Percentiles rank a stretch among this genome's conserved stretches.
Conservation (phyloP, 345 rosid species). For the Eucalyptus shirleyi region DNA sequence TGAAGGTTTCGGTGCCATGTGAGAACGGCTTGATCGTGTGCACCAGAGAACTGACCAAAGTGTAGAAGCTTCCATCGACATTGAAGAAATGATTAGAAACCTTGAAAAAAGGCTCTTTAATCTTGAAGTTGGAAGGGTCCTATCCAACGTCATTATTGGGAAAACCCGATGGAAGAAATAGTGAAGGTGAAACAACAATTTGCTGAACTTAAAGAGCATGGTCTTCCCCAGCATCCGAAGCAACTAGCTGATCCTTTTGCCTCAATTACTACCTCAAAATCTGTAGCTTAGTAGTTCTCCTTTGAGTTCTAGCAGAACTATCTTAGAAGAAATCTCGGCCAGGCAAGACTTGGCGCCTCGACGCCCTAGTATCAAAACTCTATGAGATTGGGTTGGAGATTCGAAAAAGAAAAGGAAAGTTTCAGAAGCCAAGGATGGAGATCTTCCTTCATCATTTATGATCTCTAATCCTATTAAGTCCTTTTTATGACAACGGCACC, state of each 20-base stretch:
- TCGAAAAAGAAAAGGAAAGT: neutral
- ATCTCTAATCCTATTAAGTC: neutral
- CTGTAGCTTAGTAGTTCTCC: neutral
- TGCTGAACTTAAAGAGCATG: neutral
- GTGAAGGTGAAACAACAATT: neutral
- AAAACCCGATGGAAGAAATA: neutral
- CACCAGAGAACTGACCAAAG: neutral
- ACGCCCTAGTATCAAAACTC: neutral
- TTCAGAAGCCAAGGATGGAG: neutral
- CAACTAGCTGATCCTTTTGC: neutral
- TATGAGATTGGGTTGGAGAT: neutral
- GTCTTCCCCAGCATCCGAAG: neutral
- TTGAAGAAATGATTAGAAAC: no score
- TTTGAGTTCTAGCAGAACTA: no score
- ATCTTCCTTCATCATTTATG: neutral
- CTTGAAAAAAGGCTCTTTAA: neutral
- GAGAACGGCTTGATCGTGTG: neutral
- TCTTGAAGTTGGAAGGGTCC: neutral
- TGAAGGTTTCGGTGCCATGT: neutral
- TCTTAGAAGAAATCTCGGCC: neutral
- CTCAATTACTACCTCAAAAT: neutral
- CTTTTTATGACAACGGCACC: rapidly evolving
- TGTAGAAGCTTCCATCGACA: neutral
- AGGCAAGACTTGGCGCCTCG: neutral
- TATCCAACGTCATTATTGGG: neutral